Evolutionary conservation across 148 eudicot genomes (phyloP).

Genomic region (Vaccinium myrtillus): DNA sequence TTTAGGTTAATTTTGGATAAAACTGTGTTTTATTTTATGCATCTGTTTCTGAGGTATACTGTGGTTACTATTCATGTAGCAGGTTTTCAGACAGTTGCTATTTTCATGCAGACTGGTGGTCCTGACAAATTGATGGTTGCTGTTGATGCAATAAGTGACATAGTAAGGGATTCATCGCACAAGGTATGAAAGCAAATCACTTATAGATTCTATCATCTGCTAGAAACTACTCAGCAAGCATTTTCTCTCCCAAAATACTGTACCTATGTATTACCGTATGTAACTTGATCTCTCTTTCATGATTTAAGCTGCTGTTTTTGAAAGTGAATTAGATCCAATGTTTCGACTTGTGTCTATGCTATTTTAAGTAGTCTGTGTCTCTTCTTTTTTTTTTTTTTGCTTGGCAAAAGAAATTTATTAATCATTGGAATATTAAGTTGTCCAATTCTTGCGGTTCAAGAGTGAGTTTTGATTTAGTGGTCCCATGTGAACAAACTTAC

Average conservation of each 20-base stretch:
- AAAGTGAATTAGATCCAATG: not conserved
- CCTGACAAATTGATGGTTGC: constrained; percentile 53
- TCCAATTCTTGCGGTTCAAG: not conserved
- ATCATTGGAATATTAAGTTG: not conserved
- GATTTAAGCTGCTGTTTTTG: not conserved
- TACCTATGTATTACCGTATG: not conserved
- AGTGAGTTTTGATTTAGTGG: not conserved
- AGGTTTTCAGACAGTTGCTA: constrained; percentile 99
- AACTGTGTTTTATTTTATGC: constrained; percentile 29
- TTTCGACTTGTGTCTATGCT: not conserved
- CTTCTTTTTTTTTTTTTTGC: no score
- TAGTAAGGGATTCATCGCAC: constrained; percentile 77
- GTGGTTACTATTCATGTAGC: constrained; percentile 96
- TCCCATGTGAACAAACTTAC: not conserved
- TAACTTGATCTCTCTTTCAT: not conserved
- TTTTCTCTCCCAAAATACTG: not conserved
- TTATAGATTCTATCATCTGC: not conserved
- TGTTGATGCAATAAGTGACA: constrained; percentile 41
- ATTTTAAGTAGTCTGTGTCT: not conserved
- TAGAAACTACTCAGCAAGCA: not conserved
- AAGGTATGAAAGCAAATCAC: constrained; percentile 53
- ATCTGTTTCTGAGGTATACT: constrained; percentile 69
- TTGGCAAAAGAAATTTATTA: no score
- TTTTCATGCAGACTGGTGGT: constrained; percentile 99
- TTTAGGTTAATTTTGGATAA: constrained; percentile 23